Conservation (phyloP, 164 flowering plant species). For the Stephania japonica region DNA sequence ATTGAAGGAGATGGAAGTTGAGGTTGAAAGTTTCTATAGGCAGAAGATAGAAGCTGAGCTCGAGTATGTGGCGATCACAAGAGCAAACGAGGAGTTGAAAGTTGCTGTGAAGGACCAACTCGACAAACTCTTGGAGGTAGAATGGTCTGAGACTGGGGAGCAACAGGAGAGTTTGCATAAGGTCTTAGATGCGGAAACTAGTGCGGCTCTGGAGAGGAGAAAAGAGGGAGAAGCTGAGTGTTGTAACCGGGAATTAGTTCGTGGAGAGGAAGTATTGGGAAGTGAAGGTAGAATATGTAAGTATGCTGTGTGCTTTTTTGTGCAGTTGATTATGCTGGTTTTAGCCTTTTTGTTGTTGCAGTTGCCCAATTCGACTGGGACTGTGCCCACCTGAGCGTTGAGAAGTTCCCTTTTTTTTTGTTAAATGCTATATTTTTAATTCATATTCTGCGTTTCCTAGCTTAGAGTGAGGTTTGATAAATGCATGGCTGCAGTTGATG, state of each 20-base stretch:
- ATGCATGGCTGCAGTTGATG: background rate
- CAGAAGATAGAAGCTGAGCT: constrained; percentile 63
- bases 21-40: constrained; percentile 42
- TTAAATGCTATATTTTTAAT: background rate
- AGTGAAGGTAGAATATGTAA: constrained; percentile 34
- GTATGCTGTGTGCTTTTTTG: constrained; percentile 25
- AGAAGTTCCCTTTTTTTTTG: background rate
- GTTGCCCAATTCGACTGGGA: constrained; percentile 24
- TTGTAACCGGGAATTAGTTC: constrained; percentile 22
- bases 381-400: constrained; percentile 50
- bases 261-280: constrained; percentile 28
- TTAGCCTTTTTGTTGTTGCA: constrained; percentile 26
- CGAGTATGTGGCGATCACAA: constrained; percentile 36
- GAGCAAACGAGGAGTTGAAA: constrained; percentile 31
- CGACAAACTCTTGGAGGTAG: constrained; percentile 24
- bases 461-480: background rate
- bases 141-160: constrained; percentile 23
- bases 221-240: constrained; percentile 33
- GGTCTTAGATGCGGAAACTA: constrained; percentile 34
- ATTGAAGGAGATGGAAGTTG: constrained; percentile 14
- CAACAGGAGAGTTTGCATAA: constrained; percentile 28
- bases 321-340: constrained; percentile 45
- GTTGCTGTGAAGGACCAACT: constrained; percentile 19
- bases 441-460: background rate
- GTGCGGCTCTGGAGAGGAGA: constrained; percentile 28